Conservation (phyloP, 1,284 basidiomycete genomes). For the Crepidotus sp. region DNA sequence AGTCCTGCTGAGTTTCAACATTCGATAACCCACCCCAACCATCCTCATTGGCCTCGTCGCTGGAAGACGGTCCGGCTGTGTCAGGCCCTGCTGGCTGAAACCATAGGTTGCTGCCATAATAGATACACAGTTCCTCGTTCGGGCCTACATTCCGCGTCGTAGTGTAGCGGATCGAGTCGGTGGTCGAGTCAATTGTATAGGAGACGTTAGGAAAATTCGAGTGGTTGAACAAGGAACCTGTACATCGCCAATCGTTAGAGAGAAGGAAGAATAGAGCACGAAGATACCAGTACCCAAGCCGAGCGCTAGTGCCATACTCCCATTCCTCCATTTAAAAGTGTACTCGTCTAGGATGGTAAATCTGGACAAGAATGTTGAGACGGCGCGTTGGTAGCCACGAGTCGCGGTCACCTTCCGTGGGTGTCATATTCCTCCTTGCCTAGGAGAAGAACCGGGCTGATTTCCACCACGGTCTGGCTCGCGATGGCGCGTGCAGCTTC, state of each 20-base stretch:
- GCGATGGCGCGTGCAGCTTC: slow-evolving; percentile 55
- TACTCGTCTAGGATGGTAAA: slow-evolving; percentile 78
- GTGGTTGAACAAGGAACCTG: slow-evolving; percentile 80
- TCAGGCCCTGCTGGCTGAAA: slow-evolving; percentile 36
- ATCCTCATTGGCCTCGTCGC: slow-evolving; percentile 24
- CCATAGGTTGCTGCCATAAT: slow-evolving; percentile 65
- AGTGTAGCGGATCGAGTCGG: slow-evolving; percentile 60
- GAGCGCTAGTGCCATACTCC: slow-evolving; percentile 79
- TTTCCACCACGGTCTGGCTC: slow-evolving; percentile 65
- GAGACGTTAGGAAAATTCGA: slow-evolving; percentile 64
- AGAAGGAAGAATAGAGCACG: background rate
- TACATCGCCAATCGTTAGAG: background rate
- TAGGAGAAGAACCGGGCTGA: slow-evolving; percentile 82
- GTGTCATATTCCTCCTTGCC: slow-evolving; percentile 60
- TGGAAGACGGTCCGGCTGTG: background rate
- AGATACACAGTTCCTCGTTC: slow-evolving; percentile 75
- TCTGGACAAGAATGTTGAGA: slow-evolving; percentile 19
- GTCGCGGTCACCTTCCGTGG: slow-evolving; percentile 34
- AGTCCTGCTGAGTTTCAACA: slow-evolving; percentile 22
- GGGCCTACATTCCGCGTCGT: slow-evolving; percentile 43
- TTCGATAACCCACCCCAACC: slow-evolving; percentile 38
- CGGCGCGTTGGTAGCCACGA: background rate
- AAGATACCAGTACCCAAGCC: slow-evolving; percentile 59
- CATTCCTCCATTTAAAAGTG: slow-evolving; percentile 76
- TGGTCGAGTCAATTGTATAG: slow-evolving; percentile 44